Evolutionary conservation across 768 basidiomycete species (phyloP), one percentile per base, ranked within the genome.

Genomic region (Boletus sp.): DNA sequence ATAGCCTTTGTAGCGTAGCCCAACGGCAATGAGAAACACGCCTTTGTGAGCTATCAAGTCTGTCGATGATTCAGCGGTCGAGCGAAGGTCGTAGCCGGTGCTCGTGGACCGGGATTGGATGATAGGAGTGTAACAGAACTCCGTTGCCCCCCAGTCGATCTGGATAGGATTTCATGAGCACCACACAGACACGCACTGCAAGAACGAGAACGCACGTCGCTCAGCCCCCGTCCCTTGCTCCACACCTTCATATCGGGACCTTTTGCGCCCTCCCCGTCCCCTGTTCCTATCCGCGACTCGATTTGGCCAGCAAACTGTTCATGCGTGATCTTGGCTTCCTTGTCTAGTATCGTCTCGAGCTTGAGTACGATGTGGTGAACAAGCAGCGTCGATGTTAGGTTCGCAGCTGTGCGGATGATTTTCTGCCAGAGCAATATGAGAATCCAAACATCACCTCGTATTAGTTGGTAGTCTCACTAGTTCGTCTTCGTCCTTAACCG

Each of bases 81-180:
- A 87, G 56, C 87, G 85, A 47, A 98, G 77, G 70, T 98, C 96
- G 70, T 96, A 98, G 7, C 92, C 90, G 10, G 82, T 78, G 57
- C 80, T 83, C 36, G 89, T 89, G 8, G 92, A 89, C 41, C 88
- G 89, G 7, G 95, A 98, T 63, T 98, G 96, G 68, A 98, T 92
- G 70, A 98, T 95, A 2, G 96, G 94, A 3, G 91, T 84, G 72
- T 96, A 98, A 63, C 91, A 90, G 74, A 95, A 96, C 72, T 99
- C 97, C 7, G 90, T 88, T 3, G 86, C 81, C n/a, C 78, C 76
- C 84, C 91, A 96, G 68, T 99, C 94, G 54, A 94, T 81, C 92
- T 97, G 64, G 14, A 56, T 50, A 40, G 53, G 4, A 55, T 17
- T 17, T 46, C 47, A 58, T 57, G 55, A 50, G 57, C 37, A 54